Evolutionary conservation across 768 basidiomycete species (phyloP).

Genomic region (Tricholoma hemisulphureum): DNA sequence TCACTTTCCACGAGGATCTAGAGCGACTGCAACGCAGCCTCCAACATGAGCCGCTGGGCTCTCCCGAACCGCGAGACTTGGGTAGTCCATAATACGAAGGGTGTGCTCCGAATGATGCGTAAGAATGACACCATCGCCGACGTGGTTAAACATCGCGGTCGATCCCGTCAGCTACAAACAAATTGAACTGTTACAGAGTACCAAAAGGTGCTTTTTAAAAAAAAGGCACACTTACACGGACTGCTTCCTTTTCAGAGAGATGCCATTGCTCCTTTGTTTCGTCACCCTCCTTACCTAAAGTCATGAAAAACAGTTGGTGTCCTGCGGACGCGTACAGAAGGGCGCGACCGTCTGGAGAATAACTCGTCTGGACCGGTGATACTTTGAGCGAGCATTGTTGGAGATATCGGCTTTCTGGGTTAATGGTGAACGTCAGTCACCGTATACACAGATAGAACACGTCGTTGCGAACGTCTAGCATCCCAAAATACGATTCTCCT

Average conservation of each 20-base stretch:
- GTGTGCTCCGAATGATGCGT: slow-evolving; percentile 63
- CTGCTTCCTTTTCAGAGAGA: slow-evolving; percentile 49
- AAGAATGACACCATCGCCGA: slow-evolving; percentile 68
- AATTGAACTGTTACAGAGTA: not conserved
- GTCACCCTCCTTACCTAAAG: slow-evolving; percentile 50
- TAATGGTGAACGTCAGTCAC: not conserved
- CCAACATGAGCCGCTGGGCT: slow-evolving; percentile 75
- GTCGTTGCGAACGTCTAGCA: slow-evolving; percentile 61
- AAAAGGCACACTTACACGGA: slow-evolving; percentile 18
- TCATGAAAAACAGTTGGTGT: slow-evolving; percentile 62
- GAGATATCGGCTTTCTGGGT: slow-evolving; percentile 63
- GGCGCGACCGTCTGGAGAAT: slow-evolving; percentile 69
- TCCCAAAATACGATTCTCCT: slow-evolving; percentile 81
- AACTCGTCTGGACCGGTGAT: slow-evolving; percentile 63
- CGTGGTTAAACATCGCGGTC: slow-evolving; percentile 73
- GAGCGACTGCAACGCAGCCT: slow-evolving; percentile 71
- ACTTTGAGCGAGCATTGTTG: slow-evolving; percentile 61
- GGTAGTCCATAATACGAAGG: slow-evolving; percentile 69
- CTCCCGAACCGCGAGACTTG: slow-evolving; percentile 56
- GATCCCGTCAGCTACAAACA: slow-evolving; percentile 49
- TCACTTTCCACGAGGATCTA: slow-evolving; percentile 78
- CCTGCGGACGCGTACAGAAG: slow-evolving; percentile 62
- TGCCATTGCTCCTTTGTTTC: slow-evolving; percentile 50
- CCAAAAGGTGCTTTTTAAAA: too few relatives aligned
- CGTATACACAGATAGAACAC: not conserved